Conservation (phyloP, 2,329 filamentous ascomycete genomes). For the Fusarium sp. region DNA sequence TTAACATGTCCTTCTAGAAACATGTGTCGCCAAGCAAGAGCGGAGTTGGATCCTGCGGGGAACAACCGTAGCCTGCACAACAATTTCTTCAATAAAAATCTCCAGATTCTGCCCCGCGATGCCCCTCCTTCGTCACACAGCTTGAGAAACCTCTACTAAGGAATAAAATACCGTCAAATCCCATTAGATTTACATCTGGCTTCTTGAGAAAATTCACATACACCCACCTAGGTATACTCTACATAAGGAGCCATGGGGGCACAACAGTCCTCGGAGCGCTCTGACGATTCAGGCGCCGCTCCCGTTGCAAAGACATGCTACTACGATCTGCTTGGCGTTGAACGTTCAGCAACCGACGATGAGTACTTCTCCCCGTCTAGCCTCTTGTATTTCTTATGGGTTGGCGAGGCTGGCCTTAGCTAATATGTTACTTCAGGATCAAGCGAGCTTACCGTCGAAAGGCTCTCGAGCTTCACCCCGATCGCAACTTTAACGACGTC, state of each 20-base stretch:
- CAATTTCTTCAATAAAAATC: slow-evolving; percentile 13
- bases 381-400: not conserved
- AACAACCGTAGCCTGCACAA: slow-evolving; percentile 9
- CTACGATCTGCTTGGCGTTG: slow-evolving; percentile 85
- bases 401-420: not conserved
- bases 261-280: slow-evolving; percentile 63
- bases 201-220: not conserved
- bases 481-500: slow-evolving; percentile 89
- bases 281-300: slow-evolving; percentile 49
- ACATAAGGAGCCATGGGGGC: slow-evolving; percentile 60
- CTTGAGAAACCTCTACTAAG: not conserved
- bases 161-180: slow-evolving; percentile 7
- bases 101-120: slow-evolving; percentile 33
- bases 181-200: not conserved
- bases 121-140: slow-evolving; percentile 32
- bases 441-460: slow-evolving; percentile 93
- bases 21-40: not conserved
- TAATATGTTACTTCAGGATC: slow-evolving; percentile 67
- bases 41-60: slow-evolving; percentile 21
- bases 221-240: not conserved
- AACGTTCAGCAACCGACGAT: slow-evolving; percentile 80
- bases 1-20: slow-evolving; percentile 16
- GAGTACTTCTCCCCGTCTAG: slow-evolving; percentile 67
- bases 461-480: slow-evolving; percentile 93
- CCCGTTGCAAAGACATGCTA: slow-evolving; percentile 77